Percentiles rank a stretch among this genome's conserved stretches.
phyloP scores from a whole-genome alignment of 1,139 yeast genomes.

The Candida freyschussii region DNA sequence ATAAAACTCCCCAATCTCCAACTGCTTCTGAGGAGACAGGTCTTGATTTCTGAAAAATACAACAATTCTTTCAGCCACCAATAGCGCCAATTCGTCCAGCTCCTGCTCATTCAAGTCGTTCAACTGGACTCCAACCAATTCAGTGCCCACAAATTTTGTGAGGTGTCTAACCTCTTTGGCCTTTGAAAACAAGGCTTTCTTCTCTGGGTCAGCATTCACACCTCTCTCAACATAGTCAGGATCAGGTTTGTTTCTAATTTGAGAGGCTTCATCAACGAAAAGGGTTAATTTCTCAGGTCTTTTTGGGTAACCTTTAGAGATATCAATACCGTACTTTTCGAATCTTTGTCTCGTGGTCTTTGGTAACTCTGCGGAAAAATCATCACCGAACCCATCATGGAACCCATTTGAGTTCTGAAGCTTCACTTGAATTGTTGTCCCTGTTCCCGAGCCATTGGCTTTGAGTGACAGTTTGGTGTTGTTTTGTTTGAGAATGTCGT shows the following conservation, averaged over 20 bases:
- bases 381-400: constrained; percentile 11
- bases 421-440: too few relatives aligned
- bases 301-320: constrained; percentile 40
- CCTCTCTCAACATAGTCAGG: constrained; percentile 44
- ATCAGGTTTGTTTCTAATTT: constrained; percentile 37
- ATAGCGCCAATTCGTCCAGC: constrained; percentile 47
- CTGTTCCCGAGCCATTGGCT: too few relatives aligned
- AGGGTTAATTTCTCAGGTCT: constrained; percentile 40
- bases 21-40: constrained; percentile 40
- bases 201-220: constrained; percentile 43
- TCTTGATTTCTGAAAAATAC: constrained; percentile 46
- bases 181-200: constrained; percentile 45
- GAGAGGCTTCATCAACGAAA: constrained; percentile 47
- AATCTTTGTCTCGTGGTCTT: constrained; percentile 33
- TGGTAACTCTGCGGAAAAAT: constrained; percentile 29
- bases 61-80: constrained; percentile 47
- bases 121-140: constrained; percentile 49
- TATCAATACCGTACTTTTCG: constrained; percentile 35
- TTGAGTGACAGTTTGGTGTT: constrained; percentile 6
- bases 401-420: too few relatives aligned
- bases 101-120: constrained; percentile 45
- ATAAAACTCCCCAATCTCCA: constrained; percentile 37
- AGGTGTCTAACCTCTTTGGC: constrained; percentile 43
- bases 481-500: constrained; percentile 12
- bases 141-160: constrained; percentile 49